phyloP scores from a whole-genome alignment of 75 land plant species.

The Picea glauca region DNA sequence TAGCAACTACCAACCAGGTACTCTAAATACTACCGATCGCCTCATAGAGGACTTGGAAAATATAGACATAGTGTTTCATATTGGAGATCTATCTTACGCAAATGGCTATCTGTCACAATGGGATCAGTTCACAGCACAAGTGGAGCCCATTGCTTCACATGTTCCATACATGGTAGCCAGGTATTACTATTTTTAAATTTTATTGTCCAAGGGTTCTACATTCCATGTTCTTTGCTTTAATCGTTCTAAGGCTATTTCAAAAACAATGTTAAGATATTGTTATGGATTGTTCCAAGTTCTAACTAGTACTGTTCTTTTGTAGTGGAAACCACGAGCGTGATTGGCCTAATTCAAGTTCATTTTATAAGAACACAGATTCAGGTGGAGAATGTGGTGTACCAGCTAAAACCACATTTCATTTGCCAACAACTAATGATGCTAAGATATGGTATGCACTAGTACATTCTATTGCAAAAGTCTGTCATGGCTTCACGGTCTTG shows the following conservation, averaged over 20 bases:
- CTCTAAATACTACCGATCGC: slow-evolving; percentile 87
- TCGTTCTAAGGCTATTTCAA: neutral
- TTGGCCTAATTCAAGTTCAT: slow-evolving; percentile 76
- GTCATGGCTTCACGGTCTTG: neutral
- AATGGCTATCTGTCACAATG: slow-evolving; percentile 93
- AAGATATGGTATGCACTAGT: slow-evolving; percentile 64
- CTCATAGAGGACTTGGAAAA: slow-evolving; percentile 72
- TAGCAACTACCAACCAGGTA: slow-evolving; percentile 71
- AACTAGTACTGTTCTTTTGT: slow-evolving; percentile 20
- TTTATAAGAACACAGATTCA: slow-evolving; percentile 57
- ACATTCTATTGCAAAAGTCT: neutral
- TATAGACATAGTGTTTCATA: slow-evolving; percentile 80
- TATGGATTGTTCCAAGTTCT: neutral
- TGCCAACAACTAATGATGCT: slow-evolving; percentile 78
- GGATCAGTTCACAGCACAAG: slow-evolving; percentile 94
- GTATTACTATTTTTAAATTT: slow-evolving; percentile 20
- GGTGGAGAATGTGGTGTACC: slow-evolving; percentile 92
- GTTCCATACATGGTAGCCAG: slow-evolving; percentile 97
- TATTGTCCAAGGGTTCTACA: neutral
- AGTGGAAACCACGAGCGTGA: slow-evolving; percentile 98
- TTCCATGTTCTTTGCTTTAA: neutral
- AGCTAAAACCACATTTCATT: slow-evolving; percentile 71
- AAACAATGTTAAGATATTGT: neutral
- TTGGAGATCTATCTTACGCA: slow-evolving; percentile 89
- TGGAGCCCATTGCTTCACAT: slow-evolving; percentile 71